These are phyloP conservation scores for Oryza meridionalis DNA, from an alignment of 176 grass and related monocot genomes.

Conservation along the genomic window DNA sequence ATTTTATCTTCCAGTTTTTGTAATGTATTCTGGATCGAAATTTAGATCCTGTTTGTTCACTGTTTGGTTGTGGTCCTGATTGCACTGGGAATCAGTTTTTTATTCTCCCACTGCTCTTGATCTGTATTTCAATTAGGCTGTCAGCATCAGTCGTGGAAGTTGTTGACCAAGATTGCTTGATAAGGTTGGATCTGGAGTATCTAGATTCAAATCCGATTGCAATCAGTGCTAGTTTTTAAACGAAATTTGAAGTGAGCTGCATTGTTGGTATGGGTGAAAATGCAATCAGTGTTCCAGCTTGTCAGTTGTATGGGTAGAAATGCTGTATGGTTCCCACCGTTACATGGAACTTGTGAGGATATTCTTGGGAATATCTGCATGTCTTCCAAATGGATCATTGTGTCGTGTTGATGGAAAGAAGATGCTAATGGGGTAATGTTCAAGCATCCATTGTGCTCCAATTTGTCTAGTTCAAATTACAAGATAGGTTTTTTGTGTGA, in stretches of 20 bases:
- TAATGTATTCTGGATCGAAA: not conserved
- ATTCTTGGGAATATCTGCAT: slow-evolving; percentile 18
- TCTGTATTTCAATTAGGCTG: slow-evolving; percentile 38
- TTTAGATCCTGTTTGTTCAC: slow-evolving; percentile 7
- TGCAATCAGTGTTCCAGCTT: not conserved
- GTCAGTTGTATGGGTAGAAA: not conserved
- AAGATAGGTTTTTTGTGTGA: not conserved
- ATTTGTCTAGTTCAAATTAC: not conserved
- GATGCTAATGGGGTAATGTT: not conserved
- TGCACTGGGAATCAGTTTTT: not conserved
- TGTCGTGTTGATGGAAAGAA: not conserved
- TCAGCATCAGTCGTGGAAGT: slow-evolving; percentile 32
- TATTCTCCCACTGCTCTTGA: not conserved
- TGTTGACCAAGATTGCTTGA: slow-evolving; percentile 17
- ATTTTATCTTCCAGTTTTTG: not conserved
- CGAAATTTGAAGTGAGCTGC: not conserved
- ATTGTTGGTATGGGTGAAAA: slow-evolving; percentile 4
- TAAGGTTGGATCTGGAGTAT: slow-evolving; percentile 26
- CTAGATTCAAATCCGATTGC: slow-evolving; percentile 8
- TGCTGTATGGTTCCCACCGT: not conserved
- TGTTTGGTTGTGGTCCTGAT: slow-evolving; percentile 5
- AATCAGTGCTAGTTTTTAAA: not conserved
- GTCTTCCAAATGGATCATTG: not conserved
- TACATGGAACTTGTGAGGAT: slow-evolving; percentile 22
- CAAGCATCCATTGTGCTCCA: not conserved